Percentiles rank a stretch among this genome's conserved stretches.
Conservation (phyloP, 179 eudicot species). For the Gypsophila paniculata region DNA sequence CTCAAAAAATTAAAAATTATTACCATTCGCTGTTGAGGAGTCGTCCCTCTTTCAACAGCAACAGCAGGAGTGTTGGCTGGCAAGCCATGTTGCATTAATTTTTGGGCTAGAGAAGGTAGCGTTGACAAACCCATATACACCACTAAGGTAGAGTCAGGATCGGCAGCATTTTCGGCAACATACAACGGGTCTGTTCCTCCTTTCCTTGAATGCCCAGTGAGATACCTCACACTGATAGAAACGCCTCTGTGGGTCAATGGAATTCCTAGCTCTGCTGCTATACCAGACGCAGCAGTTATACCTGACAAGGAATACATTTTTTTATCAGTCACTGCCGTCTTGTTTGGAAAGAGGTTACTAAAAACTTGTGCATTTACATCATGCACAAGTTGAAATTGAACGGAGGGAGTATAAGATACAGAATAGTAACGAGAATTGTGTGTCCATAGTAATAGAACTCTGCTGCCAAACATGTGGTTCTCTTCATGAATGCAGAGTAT, state of each 20-base stretch:
- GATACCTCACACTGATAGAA: slow-evolving; percentile 84
- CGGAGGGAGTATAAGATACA: slow-evolving; percentile 4
- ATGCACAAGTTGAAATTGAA: too few species aligned
- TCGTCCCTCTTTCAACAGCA: slow-evolving; percentile 94
- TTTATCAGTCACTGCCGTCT: background rate
- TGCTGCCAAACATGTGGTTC: background rate
- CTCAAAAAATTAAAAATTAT: background rate
- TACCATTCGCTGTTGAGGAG: slow-evolving; percentile 87
- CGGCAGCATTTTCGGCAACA: slow-evolving; percentile 87
- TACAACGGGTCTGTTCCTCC: slow-evolving; percentile 88
- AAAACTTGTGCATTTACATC: too few species aligned
- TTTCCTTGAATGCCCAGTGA: slow-evolving; percentile 91
- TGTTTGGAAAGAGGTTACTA: background rate
- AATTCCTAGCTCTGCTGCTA: slow-evolving; percentile 89
- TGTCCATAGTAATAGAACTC: background rate
- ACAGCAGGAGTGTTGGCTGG: slow-evolving; percentile 72
- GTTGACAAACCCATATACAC: slow-evolving; percentile 97
- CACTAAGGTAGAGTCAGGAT: slow-evolving; percentile 86
- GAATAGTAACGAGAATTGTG: background rate
- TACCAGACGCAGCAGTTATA: slow-evolving; percentile 97
- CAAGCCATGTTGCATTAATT: slow-evolving; percentile 72
- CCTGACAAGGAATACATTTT: slow-evolving; percentile 42
- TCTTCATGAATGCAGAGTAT: background rate
- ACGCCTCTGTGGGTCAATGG: slow-evolving; percentile 93
- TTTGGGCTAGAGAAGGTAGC: slow-evolving; percentile 77